Conservation (phyloP, 169 alveolate species). For the Plasmodium malariae region DNA sequence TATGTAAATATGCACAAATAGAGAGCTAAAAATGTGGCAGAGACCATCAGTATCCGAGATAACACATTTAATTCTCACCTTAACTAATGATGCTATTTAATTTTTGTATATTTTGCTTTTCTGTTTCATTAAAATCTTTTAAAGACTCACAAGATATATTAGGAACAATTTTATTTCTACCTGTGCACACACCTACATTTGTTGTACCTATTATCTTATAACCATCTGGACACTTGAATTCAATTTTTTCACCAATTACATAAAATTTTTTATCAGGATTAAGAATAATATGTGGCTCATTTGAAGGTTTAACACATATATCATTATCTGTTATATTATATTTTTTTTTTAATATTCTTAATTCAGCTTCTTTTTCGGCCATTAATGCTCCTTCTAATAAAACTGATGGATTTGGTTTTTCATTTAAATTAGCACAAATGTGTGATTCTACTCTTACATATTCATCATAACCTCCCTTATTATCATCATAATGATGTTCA, state of each 20-base stretch:
- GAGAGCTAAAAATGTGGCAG: neutral
- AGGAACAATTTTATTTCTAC: constrained; percentile 59
- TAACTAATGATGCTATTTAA: constrained; percentile 15
- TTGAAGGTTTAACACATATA: constrained; percentile 54
- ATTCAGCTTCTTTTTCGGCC: constrained; percentile 69
- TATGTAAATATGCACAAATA: neutral
- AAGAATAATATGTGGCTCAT: constrained; percentile 23
- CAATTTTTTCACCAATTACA: constrained; percentile 56
- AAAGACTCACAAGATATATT: constrained; percentile 63
- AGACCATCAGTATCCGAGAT: too few species aligned
- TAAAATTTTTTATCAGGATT: constrained; percentile 47
- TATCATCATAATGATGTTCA: neutral
- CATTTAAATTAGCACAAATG: constrained; percentile 62
- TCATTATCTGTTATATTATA: constrained; percentile 53
- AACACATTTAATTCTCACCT: neutral
- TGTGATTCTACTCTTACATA: constrained; percentile 23
- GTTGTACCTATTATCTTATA: constrained; percentile 60
- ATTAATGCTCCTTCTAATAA: constrained; percentile 61
- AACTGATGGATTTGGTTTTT: constrained; percentile 45
- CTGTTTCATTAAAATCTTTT: constrained; percentile 22
- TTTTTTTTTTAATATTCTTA: constrained; percentile 40
- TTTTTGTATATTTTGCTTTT: constrained; percentile 38
- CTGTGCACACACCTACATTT: constrained; percentile 35
- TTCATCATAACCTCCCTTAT: constrained; percentile 6
- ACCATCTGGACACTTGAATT: constrained; percentile 43